Evolutionary conservation across 768 basidiomycete species (phyloP), one percentile per base, ranked within the genome.

Genomic region (Hygrophoropsis aurantiaca): DNA sequence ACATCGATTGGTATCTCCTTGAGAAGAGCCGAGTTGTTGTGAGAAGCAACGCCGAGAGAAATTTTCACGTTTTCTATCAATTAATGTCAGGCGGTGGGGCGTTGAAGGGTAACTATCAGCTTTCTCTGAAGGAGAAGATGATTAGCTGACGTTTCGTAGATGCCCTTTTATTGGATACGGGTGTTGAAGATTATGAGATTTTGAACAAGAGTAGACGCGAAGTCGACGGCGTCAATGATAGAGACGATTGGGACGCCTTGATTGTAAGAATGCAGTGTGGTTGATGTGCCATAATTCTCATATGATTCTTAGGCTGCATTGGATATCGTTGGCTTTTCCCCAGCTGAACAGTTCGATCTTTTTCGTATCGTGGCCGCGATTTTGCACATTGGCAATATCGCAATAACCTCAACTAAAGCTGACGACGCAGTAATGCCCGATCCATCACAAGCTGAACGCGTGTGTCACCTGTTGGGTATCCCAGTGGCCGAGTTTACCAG

Each of bases 51-150:
- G 90, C 88, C 0, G 97, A 99, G 69, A 77, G 97, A 26, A 88
- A 82, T 61, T 99, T 98, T 61, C 97, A 98, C 65, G 90, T 98
- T 2, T 98, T 99, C 67, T 99, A 98, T 65, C 94, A 97, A 69
- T 59, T 98, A 23, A 74, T 99, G 60, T 83, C 84, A 24, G 88
- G 89, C n/a, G 82, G 78, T 13, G 78, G 82, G 2, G 62, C 70
- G 27, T 62, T 97, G 52, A 86, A 82, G 67, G 81, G 91, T 89
- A 55, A 44, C 75, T 65, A 32, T 33, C n/a, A 13, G 13, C 35
- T 23, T 5, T 39, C 40, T 10, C 13, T 38, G 43, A 37, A 25
- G 20, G 21, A 30, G 26, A 18, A 44, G 18, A 30, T 13, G 7
- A 7, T 55, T 24, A n/a, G 42, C 51, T 13, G 54, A 39, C 27